These are phyloP conservation scores for Populus trichocarpa DNA, from an alignment of 441 rosid genomes.

Conservation along the genomic window DNA sequence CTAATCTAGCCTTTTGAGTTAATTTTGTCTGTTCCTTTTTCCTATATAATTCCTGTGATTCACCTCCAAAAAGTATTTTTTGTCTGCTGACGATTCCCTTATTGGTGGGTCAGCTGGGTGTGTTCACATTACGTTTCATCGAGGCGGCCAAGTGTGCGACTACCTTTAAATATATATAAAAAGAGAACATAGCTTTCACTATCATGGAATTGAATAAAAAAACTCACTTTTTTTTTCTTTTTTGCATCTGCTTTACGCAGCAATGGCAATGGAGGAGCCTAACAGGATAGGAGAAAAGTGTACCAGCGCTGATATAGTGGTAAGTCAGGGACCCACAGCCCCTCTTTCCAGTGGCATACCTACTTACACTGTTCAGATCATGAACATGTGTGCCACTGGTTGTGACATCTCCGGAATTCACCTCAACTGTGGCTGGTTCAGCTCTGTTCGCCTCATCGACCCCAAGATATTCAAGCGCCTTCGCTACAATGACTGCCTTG, in stretches of 20 bases:
- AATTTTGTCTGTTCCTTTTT: slow-evolving; percentile 22
- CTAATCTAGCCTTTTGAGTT: slow-evolving; percentile 18
- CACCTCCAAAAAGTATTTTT: slow-evolving; percentile 40
- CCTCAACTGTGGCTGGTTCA: slow-evolving; percentile 85
- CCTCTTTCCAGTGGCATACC: slow-evolving; percentile 83
- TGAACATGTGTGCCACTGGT: slow-evolving; percentile 64
- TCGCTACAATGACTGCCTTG: slow-evolving; percentile 80
- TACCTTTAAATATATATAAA: not conserved
- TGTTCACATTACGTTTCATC: slow-evolving; percentile 7
- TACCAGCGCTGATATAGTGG: slow-evolving; percentile 51
- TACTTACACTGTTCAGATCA: slow-evolving; percentile 69
- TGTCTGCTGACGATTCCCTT: slow-evolving; percentile 28
- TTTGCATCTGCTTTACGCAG: slow-evolving; percentile 17
- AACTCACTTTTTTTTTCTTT: not conserved
- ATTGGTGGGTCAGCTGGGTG: slow-evolving; percentile 18
- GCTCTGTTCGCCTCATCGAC: slow-evolving; percentile 69
- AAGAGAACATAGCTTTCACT: slow-evolving; percentile 12
- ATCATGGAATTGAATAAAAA: slow-evolving; percentile 1
- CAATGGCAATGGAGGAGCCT: slow-evolving; percentile 34
- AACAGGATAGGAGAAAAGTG: slow-evolving; percentile 64
- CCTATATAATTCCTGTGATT: slow-evolving; percentile 31
- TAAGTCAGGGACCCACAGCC: slow-evolving; percentile 64
- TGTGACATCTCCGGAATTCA: slow-evolving; percentile 72
- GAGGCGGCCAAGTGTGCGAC: not conserved
- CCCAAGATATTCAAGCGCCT: slow-evolving; percentile 81